Conservation (phyloP, 164 flowering plant species). For the Vitis vinifera region ASM3070453v1 NC_081820.1:4401501-4402000, state of each 20-base stretch:
- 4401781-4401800: slow-evolving; percentile 53
- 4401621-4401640: slow-evolving; percentile 56
- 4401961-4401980: no score
- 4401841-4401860: not conserved
- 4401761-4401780: slow-evolving; percentile 50
- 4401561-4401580: slow-evolving; percentile 41
- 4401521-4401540: not conserved
- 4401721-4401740: slow-evolving; percentile 45
- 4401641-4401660: slow-evolving; percentile 48
- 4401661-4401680: slow-evolving; percentile 2
- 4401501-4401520: not conserved
- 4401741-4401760: slow-evolving; percentile 44
- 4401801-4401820: slow-evolving; percentile 63
- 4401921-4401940: not conserved
- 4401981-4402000: no score
- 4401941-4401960: no score
- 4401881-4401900: not conserved
- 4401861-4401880: not conserved
- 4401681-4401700: not conserved
- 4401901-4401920: not conserved
- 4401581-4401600: slow-evolving; percentile 35
- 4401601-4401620: slow-evolving; percentile 31
- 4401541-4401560: not conserved
- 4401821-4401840: not conserved
- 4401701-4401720: not conserved